Evolutionary conservation across 371 early-diverging fungal species (phyloP).

Genomic region (Apophysomyces sp.): DNA sequence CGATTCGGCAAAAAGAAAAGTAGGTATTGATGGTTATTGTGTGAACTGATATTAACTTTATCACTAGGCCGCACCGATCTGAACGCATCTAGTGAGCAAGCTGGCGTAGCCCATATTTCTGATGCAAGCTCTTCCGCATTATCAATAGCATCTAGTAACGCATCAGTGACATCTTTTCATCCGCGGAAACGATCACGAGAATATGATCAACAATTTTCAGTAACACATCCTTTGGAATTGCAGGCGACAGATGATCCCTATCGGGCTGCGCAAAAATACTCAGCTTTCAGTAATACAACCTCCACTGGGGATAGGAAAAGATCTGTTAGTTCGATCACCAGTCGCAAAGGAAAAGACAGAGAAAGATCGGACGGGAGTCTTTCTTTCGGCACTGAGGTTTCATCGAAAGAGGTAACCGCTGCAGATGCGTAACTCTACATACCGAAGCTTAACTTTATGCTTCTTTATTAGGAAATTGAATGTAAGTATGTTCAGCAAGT

Average conservation of each 20-base stretch:
- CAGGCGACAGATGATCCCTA: constrained; percentile 3
- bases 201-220: constrained; percentile 2
- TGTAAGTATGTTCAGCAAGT: constrained; percentile 6
- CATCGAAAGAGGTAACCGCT: constrained; percentile 14
- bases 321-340: constrained; percentile 4
- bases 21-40: constrained; percentile 4
- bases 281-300: neutral
- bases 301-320: constrained; percentile 8
- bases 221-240: constrained; percentile 8
- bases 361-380: constrained; percentile 20
- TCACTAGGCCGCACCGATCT: constrained; percentile 7
- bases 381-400: constrained; percentile 5
- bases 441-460: neutral
- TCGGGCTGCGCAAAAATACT: neutral
- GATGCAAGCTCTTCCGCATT: constrained; percentile 4
- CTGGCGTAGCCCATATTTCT: constrained; percentile 1
- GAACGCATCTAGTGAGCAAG: neutral
- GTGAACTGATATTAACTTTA: neutral
- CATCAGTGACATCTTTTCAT: neutral
- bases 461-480: constrained; percentile 11
- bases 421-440: neutral
- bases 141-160: constrained; percentile 1
- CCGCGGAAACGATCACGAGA: constrained; percentile 32
- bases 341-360: constrained; percentile 17
- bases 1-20: constrained; percentile 43